Evolutionary conservation across 169 alveolate species (phyloP), one percentile per base, ranked within the genome.

Genomic region (Cryptosporidium meleagridis): DNA sequence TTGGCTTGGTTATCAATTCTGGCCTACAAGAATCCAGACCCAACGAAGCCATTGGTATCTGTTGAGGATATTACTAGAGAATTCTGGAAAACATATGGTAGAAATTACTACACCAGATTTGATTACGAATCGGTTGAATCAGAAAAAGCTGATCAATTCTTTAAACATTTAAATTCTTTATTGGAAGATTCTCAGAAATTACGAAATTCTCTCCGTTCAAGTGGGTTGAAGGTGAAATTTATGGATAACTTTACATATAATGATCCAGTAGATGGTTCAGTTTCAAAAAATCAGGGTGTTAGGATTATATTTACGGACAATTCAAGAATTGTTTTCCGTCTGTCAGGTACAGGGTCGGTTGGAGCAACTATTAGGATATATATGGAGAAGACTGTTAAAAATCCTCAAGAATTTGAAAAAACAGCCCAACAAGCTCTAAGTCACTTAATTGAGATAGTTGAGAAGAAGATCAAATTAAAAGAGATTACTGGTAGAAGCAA

Each of bases 351-450:
- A 94, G 92, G 98, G 18, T 91, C 94, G 94, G 86, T 94, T 95
- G 98, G 98, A 31, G 98, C 98, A 1, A 97, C 99, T 52, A 94
- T 97, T 51, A 95, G 99, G 84, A 84, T 97, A 69, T 97, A 97
- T 91, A 94, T 96, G 80, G 99, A 97, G 91, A 91, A 94, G 87
- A 95, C 93, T 75, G 95, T 92, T 31, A 69, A 71, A 72, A 92
- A 93, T 52, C 26, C 59, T 21, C 35, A 55, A 3, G 48, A 72
- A 69, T 41, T 85, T 37, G 68, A 67, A 31, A 51, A 73, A 18
- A 41, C 70, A 21, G 67, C 58, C 26, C 31, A 73, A 18, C 58
- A 72, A n/a, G 75, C 67, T 45, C 69, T 72, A 33, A 62, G 84
- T 12, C 61, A 85, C n/a, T 39, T 85, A 51, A 71, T 85, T 67